phyloP scores from a whole-genome alignment of 331 rosid species.

The Rhamnella rubrinervis region DNA sequence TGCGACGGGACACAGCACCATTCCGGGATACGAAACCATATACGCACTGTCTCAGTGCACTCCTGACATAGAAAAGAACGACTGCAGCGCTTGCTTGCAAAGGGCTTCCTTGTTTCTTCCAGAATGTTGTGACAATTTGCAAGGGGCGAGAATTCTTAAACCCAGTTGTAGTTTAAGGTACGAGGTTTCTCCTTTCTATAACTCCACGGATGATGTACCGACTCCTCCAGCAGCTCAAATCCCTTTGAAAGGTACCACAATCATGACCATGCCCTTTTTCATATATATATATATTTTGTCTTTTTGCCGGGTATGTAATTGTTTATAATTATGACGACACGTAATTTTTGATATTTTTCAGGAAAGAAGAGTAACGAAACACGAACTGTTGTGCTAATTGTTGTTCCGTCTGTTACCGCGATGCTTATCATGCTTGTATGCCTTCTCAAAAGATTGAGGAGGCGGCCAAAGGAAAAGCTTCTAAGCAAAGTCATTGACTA shows the following conservation, averaged over 20 bases:
- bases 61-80: slow-evolving; percentile 20
- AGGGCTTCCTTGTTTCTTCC: not conserved
- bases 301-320: not conserved
- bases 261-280: too few species aligned
- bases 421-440: not conserved
- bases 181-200: not conserved
- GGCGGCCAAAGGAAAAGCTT: not conserved
- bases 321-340: too few species aligned
- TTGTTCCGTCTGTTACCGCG: not conserved
- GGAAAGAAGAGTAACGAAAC: slow-evolving; percentile 18
- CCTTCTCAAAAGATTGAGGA: not conserved
- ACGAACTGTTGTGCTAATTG: slow-evolving; percentile 12
- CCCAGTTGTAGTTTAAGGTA: slow-evolving; percentile 28
- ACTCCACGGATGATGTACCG: too few species aligned
- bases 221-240: not conserved
- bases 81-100: slow-evolving; percentile 14
- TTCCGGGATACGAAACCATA: not conserved
- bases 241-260: not conserved
- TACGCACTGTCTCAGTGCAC: slow-evolving; percentile 30
- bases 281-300: too few species aligned
- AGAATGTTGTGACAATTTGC: not conserved
- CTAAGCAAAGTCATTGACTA: not conserved
- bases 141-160: slow-evolving; percentile 20
- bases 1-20: slow-evolving; percentile 6
- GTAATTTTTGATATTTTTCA: slow-evolving; percentile 4